Evolutionary conservation across 148 eudicot genomes (phyloP), one percentile per base, ranked within the genome.

Genomic region (Cornus kousa): DNA sequence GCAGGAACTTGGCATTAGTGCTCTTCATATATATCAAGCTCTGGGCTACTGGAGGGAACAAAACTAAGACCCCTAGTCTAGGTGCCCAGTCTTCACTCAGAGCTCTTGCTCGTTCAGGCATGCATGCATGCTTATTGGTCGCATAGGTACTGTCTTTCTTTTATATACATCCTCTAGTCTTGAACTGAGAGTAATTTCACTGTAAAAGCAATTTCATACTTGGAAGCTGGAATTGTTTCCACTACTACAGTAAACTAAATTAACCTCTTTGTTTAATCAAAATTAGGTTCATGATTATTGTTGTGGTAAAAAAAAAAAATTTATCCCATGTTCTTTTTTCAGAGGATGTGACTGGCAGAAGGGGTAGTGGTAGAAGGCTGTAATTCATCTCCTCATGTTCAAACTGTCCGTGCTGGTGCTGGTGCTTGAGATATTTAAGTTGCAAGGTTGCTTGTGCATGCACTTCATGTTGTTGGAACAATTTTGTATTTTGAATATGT

Each of bases 271-370:
- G 64, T 57, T 57, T 57, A 57, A 57, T 57, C 16, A 16, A 17
- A 57, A 13, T 5, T 17, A 17, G 13, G 64, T 57, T 57, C 64
- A 11, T 17, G 14, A 13, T 57, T 57, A 4, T 9, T 13, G 2
- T 57, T 57, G 20, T 57, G 64, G 19, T 1, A 13, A 35, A 35
- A 35, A 35, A 35, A 28, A 11, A 8, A 55, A 55, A n/a, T 12
- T 17, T 57, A 14, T 57, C 20, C 20, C 40, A 60, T 57, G 60
- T 12, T 23, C 72, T 5, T 81, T 70, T 37, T 77, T 2, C 92
- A 91, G 97, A 93, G 94, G 97, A 93, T 67, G 97, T 93, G 79
- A 93, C 97, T 80, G 97, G 97, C 9, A 87, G 97, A 84, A 91
- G 97, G 78, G 97, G 97, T 81, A 91, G 97, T 77, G 97, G 97